phyloP scores from a whole-genome alignment of 192 early-diverging fungal genomes.

The Coemansia sp. region DNA sequence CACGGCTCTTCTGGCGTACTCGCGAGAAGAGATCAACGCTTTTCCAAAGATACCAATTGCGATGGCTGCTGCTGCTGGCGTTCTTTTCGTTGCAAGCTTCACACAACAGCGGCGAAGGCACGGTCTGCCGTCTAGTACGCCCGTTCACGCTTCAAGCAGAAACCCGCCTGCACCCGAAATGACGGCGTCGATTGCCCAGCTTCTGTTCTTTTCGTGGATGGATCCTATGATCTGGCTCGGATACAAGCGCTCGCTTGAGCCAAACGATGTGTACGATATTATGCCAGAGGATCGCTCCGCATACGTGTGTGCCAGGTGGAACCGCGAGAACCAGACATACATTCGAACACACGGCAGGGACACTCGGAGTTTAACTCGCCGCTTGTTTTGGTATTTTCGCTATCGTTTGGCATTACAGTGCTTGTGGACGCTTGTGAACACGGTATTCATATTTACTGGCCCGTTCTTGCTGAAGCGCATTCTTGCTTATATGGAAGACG shows the following conservation, averaged over 20 bases:
- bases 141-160: conserved; percentile 8
- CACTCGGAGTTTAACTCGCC: conserved; percentile 28
- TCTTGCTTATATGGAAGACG: conserved; percentile 62
- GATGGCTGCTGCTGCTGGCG: conserved; percentile 22
- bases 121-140: conserved; percentile 29
- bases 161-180: conserved; percentile 56
- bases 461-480: conserved; percentile 62
- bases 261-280: conserved; percentile 62
- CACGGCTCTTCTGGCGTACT: conserved; percentile 39
- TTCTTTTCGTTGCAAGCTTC: conserved; percentile 40
- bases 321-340: conserved; percentile 26
- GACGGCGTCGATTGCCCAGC: conserved; percentile 60
- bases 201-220: conserved; percentile 63
- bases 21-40: conserved; percentile 5
- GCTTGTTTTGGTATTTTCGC: conserved; percentile 55
- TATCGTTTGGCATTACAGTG: conserved; percentile 53
- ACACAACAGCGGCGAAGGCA: conserved; percentile 49
- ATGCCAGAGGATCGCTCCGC: conserved; percentile 44
- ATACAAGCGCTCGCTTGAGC: conserved; percentile 64
- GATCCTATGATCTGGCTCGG: conserved; percentile 66
- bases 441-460: conserved; percentile 55
- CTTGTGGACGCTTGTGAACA: conserved; percentile 50
- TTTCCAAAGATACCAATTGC: conserved; percentile 14
- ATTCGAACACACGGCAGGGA: conserved; percentile 33
- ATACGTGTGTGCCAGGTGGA: conserved; percentile 37